These are phyloP conservation scores for Pseudocercospora macadamiae DNA, from an alignment of 2,329 filamentous ascomycete species.

Conservation along the genomic window DNA sequence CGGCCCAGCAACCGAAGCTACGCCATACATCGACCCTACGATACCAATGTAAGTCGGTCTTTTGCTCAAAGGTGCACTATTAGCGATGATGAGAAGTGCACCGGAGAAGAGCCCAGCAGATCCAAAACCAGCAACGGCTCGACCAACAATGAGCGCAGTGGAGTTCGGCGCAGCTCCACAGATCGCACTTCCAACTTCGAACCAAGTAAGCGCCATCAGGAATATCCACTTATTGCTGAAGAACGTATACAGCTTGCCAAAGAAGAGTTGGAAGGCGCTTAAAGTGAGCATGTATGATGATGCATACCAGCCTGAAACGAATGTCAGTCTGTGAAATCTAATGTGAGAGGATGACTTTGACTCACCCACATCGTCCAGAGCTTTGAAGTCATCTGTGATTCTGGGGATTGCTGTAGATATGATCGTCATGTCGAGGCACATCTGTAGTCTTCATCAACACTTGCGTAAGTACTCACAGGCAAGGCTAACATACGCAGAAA, in stretches of 20 bases:
- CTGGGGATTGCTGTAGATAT: conserved; percentile 38
- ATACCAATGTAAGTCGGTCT: conserved; percentile 22
- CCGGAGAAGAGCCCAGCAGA: conserved; percentile 55
- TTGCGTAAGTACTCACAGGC: too few species aligned
- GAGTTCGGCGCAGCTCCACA: conserved; percentile 54
- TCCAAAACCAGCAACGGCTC: conserved; percentile 56
- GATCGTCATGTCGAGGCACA: conserved; percentile 26
- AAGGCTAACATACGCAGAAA: conserved; percentile 1
- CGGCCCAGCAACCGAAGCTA: conserved; percentile 51
- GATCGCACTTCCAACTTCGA: conserved; percentile 52
- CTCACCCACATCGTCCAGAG: conserved; percentile 36
- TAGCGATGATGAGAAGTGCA: conserved; percentile 32
- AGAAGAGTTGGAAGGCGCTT: conserved; percentile 43
- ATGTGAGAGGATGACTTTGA: too few species aligned
- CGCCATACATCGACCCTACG: conserved; percentile 47
- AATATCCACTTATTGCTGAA: conserved; percentile 49
- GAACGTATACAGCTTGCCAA: conserved; percentile 46
- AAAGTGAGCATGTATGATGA: conserved; percentile 24
- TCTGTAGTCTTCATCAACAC: neutral
- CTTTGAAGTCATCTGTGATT: conserved; percentile 42
- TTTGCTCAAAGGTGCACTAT: conserved; percentile 39
- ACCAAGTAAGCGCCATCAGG: conserved; percentile 43
- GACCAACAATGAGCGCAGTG: conserved; percentile 54
- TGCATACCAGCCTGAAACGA: conserved; percentile 31
- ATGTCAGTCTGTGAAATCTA: neutral